A percentile compares a stretch with the other conserved stretches of the same genome.
phyloP scores from a whole-genome alignment of 2,329 filamentous ascomycete genomes.

The Beauveria varroae region DNA sequence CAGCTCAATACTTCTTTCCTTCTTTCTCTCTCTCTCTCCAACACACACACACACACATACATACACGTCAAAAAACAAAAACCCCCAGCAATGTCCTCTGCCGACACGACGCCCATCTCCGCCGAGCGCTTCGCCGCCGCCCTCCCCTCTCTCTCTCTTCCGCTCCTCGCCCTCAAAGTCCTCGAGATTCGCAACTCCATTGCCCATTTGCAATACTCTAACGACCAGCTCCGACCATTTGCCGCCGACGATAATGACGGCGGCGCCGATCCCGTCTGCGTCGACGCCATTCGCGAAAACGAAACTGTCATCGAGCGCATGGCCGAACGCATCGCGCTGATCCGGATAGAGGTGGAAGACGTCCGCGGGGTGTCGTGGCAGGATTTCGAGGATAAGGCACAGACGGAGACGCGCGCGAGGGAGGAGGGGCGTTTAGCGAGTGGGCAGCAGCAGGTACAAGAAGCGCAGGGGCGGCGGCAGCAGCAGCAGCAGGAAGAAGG shows the following conservation, averaged over 20 bases:
- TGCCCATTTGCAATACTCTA: constrained; percentile 65
- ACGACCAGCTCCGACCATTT: constrained; percentile 63
- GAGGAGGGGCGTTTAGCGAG: neutral
- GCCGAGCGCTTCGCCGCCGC: constrained; percentile 58
- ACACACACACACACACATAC: neutral
- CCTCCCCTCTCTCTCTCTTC: constrained; percentile 57
- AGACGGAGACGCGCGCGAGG: constrained; percentile 16
- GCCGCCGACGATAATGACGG: constrained; percentile 37
- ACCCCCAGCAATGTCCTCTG: constrained; percentile 44
- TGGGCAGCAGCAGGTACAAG: neutral
- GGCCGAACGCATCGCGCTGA: constrained; percentile 55
- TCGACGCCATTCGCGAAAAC: constrained; percentile 68
- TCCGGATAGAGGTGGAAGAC: constrained; percentile 56
- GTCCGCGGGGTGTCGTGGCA: constrained; percentile 47
- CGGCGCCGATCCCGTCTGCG: constrained; percentile 40
- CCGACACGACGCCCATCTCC: constrained; percentile 53
- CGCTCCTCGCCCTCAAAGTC: constrained; percentile 64
- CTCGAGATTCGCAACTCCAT: constrained; percentile 70
- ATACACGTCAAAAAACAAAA: neutral
- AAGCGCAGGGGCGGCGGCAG: neutral
- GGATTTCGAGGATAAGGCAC: constrained; percentile 44
- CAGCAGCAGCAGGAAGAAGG: neutral
- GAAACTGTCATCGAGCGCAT: constrained; percentile 60
- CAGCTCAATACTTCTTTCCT: neutral
- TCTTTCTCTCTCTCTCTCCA: neutral